phyloP scores from a whole-genome alignment of 306 rosid species.

The Castanea sativa region DNA sequence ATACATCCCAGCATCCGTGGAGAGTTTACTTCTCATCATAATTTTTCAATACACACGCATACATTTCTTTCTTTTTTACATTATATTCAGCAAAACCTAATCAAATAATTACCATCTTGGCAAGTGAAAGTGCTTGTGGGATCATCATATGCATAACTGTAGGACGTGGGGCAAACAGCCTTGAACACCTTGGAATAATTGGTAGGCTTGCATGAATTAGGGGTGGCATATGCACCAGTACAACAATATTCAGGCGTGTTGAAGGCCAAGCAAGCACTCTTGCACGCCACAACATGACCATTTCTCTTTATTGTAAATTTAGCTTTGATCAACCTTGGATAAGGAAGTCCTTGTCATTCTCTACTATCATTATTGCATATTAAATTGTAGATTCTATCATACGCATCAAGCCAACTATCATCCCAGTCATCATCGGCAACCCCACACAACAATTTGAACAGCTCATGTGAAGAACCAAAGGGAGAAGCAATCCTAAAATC shows the following conservation, averaged over 20 bases:
- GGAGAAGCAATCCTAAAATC: too few relatives aligned
- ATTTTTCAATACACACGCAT: too few relatives aligned
- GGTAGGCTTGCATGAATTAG: constrained; percentile 41
- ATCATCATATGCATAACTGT: constrained; percentile 72
- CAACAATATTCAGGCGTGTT: constrained; percentile 53
- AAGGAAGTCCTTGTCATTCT: too few relatives aligned
- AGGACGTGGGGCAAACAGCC: constrained; percentile 55
- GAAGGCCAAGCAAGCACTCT: constrained; percentile 57
- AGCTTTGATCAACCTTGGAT: too few relatives aligned
- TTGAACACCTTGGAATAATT: constrained; percentile 53
- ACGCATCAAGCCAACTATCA: too few relatives aligned
- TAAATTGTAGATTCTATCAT: too few relatives aligned
- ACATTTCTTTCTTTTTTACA: background rate
- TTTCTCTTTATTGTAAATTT: background rate
- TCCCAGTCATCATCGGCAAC: too few relatives aligned
- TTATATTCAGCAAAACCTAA: constrained; percentile 48
- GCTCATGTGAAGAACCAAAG: too few relatives aligned
- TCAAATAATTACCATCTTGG: constrained; percentile 42
- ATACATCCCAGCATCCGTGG: too few relatives aligned
- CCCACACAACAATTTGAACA: too few relatives aligned
- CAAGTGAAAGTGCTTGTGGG: constrained; percentile 61
- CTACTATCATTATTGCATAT: too few relatives aligned
- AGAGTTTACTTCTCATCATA: too few relatives aligned
- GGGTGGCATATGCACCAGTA: constrained; percentile 38
- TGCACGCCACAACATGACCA: constrained; percentile 41